Percentiles rank a stretch among this genome's conserved stretches.
phyloP scores from a whole-genome alignment of 768 basidiomycete genomes.

The Termitomyces sp. region DNA sequence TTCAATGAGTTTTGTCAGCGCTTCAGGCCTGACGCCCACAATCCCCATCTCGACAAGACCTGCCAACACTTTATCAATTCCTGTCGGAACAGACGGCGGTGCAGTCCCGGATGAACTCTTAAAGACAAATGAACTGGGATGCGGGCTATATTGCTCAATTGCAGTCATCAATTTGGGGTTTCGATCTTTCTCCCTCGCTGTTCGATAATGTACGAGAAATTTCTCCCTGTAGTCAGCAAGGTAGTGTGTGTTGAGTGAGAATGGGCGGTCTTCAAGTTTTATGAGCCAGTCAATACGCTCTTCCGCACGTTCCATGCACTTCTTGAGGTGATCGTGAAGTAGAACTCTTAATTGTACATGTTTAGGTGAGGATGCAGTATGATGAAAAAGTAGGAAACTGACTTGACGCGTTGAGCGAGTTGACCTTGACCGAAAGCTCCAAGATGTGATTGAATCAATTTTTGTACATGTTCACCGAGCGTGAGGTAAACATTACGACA shows the following conservation, averaged over 20 bases:
- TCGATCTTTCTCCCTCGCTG: constrained; percentile 27
- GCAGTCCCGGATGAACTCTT: not conserved
- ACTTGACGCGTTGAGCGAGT: constrained; percentile 42
- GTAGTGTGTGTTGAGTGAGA: constrained; percentile 44
- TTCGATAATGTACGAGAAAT: constrained; percentile 45
- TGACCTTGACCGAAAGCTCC: constrained; percentile 43
- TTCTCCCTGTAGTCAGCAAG: constrained; percentile 39
- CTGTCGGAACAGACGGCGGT: constrained; percentile 6
- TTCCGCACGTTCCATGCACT: constrained; percentile 32
- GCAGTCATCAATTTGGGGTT: constrained; percentile 19
- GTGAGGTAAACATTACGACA: constrained; percentile 32
- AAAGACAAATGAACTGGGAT: not conserved
- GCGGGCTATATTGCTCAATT: constrained; percentile 16
- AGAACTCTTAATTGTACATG: constrained; percentile 28
- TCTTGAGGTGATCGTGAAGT: constrained; percentile 43
- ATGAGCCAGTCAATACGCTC: constrained; percentile 40
- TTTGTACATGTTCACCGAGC: constrained; percentile 32
- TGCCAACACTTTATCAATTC: constrained; percentile 27
- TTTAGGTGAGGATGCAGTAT: not conserved
- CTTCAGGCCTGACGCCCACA: constrained; percentile 26
- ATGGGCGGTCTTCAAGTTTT: constrained; percentile 35
- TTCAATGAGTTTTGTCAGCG: constrained; percentile 45
- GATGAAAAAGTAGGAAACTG: not conserved
- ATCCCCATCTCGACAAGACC: constrained; percentile 35
- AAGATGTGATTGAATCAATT: constrained; percentile 46